phyloP scores from a whole-genome alignment of 129 eudicot genomes.

The Flaveria bidentis region DNA sequence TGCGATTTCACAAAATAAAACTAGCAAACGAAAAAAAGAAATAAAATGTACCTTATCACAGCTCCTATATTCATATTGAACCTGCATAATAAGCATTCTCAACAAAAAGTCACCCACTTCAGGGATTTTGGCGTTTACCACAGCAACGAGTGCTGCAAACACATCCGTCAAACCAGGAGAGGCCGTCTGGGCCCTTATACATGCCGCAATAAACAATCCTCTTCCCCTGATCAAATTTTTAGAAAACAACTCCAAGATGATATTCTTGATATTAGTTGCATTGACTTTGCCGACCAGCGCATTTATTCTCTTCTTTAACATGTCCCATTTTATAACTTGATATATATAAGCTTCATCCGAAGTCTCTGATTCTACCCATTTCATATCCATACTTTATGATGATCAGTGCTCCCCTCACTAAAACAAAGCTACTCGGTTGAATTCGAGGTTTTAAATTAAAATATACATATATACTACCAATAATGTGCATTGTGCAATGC shows the following conservation, averaged over 20 bases:
- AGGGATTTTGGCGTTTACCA: conserved; percentile 88
- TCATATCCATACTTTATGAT: too few relatives aligned
- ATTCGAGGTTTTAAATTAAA: too few relatives aligned
- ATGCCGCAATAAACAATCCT: conserved; percentile 85
- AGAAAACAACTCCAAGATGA: conserved; percentile 73
- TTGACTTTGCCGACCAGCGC: conserved; percentile 91
- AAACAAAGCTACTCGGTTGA: too few relatives aligned
- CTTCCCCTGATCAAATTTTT: conserved; percentile 87
- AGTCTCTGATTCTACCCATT: too few relatives aligned
- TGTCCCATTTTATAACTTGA: conserved; percentile 55
- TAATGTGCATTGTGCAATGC: too few relatives aligned
- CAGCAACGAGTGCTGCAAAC: conserved; percentile 90
- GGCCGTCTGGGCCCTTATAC: conserved; percentile 97
- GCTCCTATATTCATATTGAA: conserved; percentile 76
- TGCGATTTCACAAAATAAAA: background rate
- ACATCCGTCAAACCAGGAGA: conserved; percentile 94
- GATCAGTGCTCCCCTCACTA: too few relatives aligned
- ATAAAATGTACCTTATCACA: conserved; percentile 71
- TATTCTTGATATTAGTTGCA: conserved; percentile 73
- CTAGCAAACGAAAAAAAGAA: background rate
- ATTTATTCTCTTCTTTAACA: conserved; percentile 79
- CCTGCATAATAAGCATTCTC: conserved; percentile 75
- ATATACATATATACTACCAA: too few relatives aligned
- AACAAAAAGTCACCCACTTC: conserved; percentile 83
- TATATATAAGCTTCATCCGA: too few relatives aligned